A percentile compares a stretch with the other conserved stretches of the same genome.
phyloP scores from a whole-genome alignment of 176 grass and related monocot genomes.

The Thinopyrum elongatum region DNA sequence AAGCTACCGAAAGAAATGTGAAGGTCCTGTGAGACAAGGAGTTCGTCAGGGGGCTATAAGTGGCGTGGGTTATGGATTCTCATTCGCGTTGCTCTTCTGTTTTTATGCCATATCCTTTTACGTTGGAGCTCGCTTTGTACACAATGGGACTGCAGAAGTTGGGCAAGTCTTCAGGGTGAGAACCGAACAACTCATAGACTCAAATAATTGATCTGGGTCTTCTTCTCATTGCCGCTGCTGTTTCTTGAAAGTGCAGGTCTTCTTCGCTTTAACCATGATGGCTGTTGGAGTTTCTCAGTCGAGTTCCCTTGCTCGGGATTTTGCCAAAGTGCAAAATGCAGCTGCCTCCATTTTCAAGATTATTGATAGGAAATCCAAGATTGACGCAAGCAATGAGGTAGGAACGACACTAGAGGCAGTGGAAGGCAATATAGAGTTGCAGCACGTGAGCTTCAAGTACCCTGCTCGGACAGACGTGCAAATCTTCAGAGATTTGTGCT shows the following conservation, averaged over 20 bases:
- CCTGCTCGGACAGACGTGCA: conserved; percentile 55
- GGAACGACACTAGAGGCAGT: conserved; percentile 38
- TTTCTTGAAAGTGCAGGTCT: conserved; percentile 50
- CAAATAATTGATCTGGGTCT: neutral
- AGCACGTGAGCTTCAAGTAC: conserved; percentile 66
- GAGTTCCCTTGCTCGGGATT: conserved; percentile 56
- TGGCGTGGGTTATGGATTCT: conserved; percentile 61
- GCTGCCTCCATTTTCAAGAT: conserved; percentile 67
- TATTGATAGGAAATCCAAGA: conserved; percentile 64
- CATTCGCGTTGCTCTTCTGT: conserved; percentile 58
- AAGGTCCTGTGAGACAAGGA: conserved; percentile 50
- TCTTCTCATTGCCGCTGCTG: neutral
- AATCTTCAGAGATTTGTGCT: conserved; percentile 74
- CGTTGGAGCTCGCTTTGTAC: conserved; percentile 56
- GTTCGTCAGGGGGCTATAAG: conserved; percentile 56
- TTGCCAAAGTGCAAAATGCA: conserved; percentile 55
- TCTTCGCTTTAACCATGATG: conserved; percentile 74
- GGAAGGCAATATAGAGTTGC: conserved; percentile 58
- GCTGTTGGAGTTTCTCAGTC: conserved; percentile 56
- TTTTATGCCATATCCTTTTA: conserved; percentile 72
- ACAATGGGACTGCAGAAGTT: conserved; percentile 44
- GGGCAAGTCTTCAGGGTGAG: conserved; percentile 62
- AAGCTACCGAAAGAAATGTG: conserved; percentile 60
- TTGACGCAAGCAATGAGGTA: conserved; percentile 58
- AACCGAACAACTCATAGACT: neutral